These are phyloP conservation scores for Linnemannia elongata DNA, from an alignment of 192 early-diverging fungal species.

Conservation along the genomic window DNA sequence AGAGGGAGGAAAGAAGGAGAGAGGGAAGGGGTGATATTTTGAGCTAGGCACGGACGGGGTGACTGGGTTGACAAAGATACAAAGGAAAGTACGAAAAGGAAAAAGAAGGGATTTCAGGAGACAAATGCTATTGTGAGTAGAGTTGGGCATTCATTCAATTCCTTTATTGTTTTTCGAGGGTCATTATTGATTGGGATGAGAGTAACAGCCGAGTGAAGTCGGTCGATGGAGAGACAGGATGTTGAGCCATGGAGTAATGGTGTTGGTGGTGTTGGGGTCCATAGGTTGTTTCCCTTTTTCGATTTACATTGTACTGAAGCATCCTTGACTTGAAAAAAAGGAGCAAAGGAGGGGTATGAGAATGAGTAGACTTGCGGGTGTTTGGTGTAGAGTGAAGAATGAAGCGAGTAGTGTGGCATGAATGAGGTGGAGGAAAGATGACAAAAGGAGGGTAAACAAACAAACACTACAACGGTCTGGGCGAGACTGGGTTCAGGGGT, in stretches of 20 bases:
- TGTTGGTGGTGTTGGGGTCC: background rate
- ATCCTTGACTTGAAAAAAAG: too few species aligned
- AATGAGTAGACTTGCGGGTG: background rate
- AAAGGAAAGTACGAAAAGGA: background rate
- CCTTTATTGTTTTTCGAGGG: background rate
- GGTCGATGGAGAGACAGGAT: background rate
- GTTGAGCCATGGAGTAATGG: background rate
- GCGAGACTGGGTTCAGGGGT: background rate
- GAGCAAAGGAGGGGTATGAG: background rate
- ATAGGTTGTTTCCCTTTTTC: too few species aligned
- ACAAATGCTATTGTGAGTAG: background rate
- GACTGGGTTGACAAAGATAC: background rate
- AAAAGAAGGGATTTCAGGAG: slow-evolving; percentile 4
- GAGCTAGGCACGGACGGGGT: background rate
- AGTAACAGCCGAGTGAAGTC: background rate
- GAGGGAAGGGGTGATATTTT: background rate
- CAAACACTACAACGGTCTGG: background rate
- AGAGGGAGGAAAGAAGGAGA: background rate
- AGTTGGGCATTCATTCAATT: background rate
- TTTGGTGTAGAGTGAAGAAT: background rate
- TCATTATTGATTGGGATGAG: background rate
- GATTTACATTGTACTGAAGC: too few species aligned
- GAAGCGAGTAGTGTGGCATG: background rate
- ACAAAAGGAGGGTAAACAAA: background rate
- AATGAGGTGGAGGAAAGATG: background rate